Evolutionary conservation across 2,329 filamentous ascomycete species (phyloP).

Genomic region (Herpomyces periplanetae): DNA sequence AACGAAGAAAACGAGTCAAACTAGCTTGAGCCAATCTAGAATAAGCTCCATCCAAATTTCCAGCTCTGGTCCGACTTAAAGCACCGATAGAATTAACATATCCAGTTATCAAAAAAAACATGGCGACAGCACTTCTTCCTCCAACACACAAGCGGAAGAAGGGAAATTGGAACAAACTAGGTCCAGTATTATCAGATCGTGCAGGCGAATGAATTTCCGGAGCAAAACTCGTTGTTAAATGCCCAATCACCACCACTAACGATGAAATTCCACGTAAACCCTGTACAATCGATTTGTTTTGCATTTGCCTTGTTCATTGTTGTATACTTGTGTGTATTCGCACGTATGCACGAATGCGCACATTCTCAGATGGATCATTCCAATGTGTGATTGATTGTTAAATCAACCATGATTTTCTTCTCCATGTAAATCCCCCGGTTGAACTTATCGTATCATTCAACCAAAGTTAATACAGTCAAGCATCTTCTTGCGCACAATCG

Average conservation of each 20-base stretch:
- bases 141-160: conserved; percentile 18
- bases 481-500: too few species aligned
- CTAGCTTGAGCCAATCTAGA: conserved; percentile 15
- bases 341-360: too few species aligned
- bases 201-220: conserved; percentile 9
- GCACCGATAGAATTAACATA: conserved; percentile 22
- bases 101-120: conserved; percentile 20
- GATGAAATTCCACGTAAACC: conserved; percentile 16
- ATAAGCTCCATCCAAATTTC: conserved; percentile 14
- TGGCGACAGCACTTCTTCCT: conserved; percentile 15
- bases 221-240: conserved; percentile 10
- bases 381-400: too few species aligned
- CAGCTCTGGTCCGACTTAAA: conserved; percentile 14
- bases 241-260: conserved; percentile 14
- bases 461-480: too few species aligned
- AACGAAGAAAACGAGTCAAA: conserved; percentile 16
- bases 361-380: too few species aligned
- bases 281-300: too few species aligned
- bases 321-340: too few species aligned
- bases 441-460: too few species aligned
- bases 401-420: too few species aligned
- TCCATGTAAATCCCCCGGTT: too few species aligned
- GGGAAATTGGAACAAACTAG: conserved; percentile 16
- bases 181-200: too few species aligned
- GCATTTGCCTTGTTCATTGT: too few species aligned